Evolutionary conservation across 805 yeast species (phyloP).

Genomic region (Candida ponderosae): DNA sequence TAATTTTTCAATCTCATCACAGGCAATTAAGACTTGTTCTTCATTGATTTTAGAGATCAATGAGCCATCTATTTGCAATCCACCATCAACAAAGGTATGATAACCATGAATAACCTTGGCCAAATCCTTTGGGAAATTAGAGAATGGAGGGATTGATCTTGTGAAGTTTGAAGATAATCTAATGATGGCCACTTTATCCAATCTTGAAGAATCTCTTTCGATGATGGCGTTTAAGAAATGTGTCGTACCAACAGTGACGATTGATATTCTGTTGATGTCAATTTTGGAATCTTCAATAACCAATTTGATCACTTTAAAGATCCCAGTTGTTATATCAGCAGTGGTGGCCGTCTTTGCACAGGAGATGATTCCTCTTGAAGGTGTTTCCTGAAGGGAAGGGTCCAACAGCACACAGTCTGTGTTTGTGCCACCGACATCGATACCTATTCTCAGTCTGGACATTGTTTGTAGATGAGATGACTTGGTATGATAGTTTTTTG

Average conservation of each 20-base stretch:
- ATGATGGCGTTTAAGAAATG: slow-evolving; percentile 40
- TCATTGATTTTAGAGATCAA: slow-evolving; percentile 25
- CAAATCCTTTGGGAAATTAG: slow-evolving; percentile 33
- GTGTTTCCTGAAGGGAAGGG: slow-evolving; percentile 17
- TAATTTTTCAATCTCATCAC: slow-evolving; percentile 19
- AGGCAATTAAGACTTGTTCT: slow-evolving; percentile 18
- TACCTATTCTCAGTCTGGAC: slow-evolving; percentile 27
- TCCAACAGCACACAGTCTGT: slow-evolving; percentile 36
- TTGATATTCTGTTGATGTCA: slow-evolving; percentile 20
- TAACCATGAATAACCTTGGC: slow-evolving; percentile 24
- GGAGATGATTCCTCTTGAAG: slow-evolving; percentile 26
- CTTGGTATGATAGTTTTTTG: too few relatives aligned
- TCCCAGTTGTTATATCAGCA: slow-evolving; percentile 33
- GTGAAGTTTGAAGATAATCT: slow-evolving; percentile 33
- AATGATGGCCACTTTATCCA: slow-evolving; percentile 34
- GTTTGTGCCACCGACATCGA: slow-evolving; percentile 44
- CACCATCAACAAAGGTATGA: slow-evolving; percentile 26
- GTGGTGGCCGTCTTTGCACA: slow-evolving; percentile 34
- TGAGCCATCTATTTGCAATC: slow-evolving; percentile 32
- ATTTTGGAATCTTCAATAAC: slow-evolving; percentile 20
- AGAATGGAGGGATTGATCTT: slow-evolving; percentile 26
- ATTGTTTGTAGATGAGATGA: too few relatives aligned
- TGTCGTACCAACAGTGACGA: slow-evolving; percentile 40
- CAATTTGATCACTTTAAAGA: slow-evolving; percentile 24
- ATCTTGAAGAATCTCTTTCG: slow-evolving; percentile 31